phyloP scores from a whole-genome alignment of 768 basidiomycete genomes.

The Lentinula guzmanii region DNA sequence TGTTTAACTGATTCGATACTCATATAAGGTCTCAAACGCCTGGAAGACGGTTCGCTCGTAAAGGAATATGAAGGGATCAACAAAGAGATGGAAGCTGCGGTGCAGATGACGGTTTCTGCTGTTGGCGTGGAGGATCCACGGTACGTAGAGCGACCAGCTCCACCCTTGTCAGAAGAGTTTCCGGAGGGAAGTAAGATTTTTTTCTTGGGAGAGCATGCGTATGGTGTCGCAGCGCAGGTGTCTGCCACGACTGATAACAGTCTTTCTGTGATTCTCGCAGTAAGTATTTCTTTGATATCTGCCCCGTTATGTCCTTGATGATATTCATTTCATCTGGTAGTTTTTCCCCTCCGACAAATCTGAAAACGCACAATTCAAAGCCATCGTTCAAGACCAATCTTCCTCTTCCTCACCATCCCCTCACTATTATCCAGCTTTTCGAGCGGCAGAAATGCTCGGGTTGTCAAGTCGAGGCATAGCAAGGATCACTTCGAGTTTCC shows the following conservation, averaged over 20 bases:
- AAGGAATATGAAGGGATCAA: conserved; percentile 88
- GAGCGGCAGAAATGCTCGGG: conserved; percentile 64
- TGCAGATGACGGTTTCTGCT: conserved; percentile 78
- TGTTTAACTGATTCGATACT: background rate
- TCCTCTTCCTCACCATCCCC: conserved; percentile 25
- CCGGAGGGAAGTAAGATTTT: conserved; percentile 89
- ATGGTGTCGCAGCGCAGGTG: conserved; percentile 94
- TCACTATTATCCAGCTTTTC: conserved; percentile 74
- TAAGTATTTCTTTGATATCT: conserved; percentile 25
- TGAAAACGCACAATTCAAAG: conserved; percentile 77
- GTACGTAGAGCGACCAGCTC: conserved; percentile 74
- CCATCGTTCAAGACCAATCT: conserved; percentile 39
- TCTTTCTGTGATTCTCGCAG: conserved; percentile 84
- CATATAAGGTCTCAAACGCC: conserved; percentile 71
- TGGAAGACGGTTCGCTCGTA: conserved; percentile 86
- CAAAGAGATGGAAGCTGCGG: conserved; percentile 80
- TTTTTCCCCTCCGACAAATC: conserved; percentile 82
- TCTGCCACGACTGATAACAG: conserved; percentile 60
- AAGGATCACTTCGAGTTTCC: conserved; percentile 89
- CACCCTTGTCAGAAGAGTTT: conserved; percentile 83
- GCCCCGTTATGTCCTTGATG: background rate
- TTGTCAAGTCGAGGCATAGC: conserved; percentile 78
- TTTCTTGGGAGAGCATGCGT: conserved; percentile 92
- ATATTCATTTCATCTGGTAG: conserved; percentile 27
- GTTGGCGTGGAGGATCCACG: conserved; percentile 89